phyloP scores from a whole-genome alignment of 139 green algal species.

The Chlamydomonas schloesseri region DNA sequence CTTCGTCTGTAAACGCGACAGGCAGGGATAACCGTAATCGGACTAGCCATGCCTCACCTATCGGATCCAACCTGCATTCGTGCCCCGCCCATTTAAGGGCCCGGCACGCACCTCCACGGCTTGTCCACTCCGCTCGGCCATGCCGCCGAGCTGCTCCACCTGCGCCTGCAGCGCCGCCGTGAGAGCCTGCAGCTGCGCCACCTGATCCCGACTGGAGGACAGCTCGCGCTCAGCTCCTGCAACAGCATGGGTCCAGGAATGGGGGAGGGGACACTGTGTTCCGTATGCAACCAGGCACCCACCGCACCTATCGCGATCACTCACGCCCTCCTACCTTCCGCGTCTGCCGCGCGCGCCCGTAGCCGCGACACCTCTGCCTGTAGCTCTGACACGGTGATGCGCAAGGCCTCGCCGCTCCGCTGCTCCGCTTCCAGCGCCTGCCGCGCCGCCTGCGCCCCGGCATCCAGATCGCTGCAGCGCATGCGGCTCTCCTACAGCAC shows the following conservation, averaged over 20 bases:
- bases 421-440: background rate
- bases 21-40: too few species aligned
- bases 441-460: background rate
- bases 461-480: constrained; percentile 19
- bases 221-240: constrained; percentile 27
- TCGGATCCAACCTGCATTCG: too few species aligned
- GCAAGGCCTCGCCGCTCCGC: constrained; percentile 8
- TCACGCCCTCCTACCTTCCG: constrained; percentile 6
- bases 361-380: constrained; percentile 5
- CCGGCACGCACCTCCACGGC: background rate
- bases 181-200: constrained; percentile 7
- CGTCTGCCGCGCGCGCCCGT: background rate
- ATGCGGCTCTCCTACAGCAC: too few species aligned
- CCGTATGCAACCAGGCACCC: too few species aligned
- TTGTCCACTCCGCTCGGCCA: background rate
- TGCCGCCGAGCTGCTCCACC: background rate
- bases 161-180: constrained; percentile 22
- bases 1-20: constrained; percentile 28
- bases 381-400: background rate
- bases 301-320: too few species aligned
- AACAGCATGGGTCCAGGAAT: too few species aligned
- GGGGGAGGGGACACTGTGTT: too few species aligned
- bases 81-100: background rate
- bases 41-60: too few species aligned
- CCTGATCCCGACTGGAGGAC: constrained; percentile 3